phyloP scores from a whole-genome alignment of 1,284 basidiomycete genomes.

The Pholiota adiposa region DNA sequence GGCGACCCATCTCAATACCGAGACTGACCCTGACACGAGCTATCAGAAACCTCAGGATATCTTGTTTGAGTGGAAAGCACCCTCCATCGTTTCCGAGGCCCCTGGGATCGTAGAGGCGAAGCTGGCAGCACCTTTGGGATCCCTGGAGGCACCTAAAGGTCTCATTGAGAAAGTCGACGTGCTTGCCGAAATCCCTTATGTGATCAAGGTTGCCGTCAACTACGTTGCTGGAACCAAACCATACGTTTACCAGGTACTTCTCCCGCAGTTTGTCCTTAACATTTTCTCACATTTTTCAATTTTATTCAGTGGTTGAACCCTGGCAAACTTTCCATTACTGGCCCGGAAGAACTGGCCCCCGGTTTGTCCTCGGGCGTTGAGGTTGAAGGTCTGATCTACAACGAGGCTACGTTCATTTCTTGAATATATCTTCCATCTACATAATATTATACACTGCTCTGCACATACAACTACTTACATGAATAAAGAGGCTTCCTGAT shows the following conservation, averaged over 20 bases:
- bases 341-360: conserved; percentile 52
- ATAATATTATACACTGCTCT: conserved; percentile 14
- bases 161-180: conserved; percentile 98
- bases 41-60: conserved; percentile 81
- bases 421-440: conserved; percentile 30
- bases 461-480: not conserved
- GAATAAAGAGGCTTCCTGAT: conserved; percentile 4
- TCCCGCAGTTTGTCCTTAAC: conserved; percentile 7
- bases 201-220: conserved; percentile 88
- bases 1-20: conserved; percentile 68
- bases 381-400: conserved; percentile 80
- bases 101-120: conserved; percentile 62
- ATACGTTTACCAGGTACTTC: conserved; percentile 86
- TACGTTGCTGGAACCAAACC: conserved; percentile 93
- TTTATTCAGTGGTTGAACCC: conserved; percentile 84
- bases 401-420: conserved; percentile 92
- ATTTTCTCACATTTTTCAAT: conserved; percentile 7
- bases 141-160: conserved; percentile 62
- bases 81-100: conserved; percentile 55
- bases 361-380: conserved; percentile 48
- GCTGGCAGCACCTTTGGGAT: conserved; percentile 63
- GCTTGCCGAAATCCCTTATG: conserved; percentile 93
- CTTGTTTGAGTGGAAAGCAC: conserved; percentile 81
- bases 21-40: conserved; percentile 76
- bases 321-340: conserved; percentile 67